A percentile compares a stretch with the other conserved stretches of the same genome.
Evolutionary conservation across 2,329 filamentous ascomycete genomes (phyloP).

Genomic region (Calonectria naviculata): DNA sequence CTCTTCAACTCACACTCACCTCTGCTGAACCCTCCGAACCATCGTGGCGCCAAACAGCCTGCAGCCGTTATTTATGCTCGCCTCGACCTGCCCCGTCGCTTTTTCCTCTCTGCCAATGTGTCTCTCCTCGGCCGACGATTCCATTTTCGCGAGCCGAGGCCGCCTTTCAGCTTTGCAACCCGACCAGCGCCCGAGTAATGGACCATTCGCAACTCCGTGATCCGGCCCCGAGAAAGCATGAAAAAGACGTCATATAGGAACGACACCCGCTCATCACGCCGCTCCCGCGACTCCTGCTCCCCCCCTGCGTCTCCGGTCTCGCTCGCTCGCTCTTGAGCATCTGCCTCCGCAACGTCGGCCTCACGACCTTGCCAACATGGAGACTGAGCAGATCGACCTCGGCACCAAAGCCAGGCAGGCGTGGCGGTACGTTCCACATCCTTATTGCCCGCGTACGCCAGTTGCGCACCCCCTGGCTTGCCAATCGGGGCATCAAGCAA

Average conservation of each 20-base stretch:
- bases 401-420: constrained; percentile 47
- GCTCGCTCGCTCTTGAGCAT: constrained; percentile 23
- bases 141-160: constrained; percentile 50
- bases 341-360: constrained; percentile 20
- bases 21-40: constrained; percentile 18
- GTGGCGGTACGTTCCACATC: constrained; percentile 51
- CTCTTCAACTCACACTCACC: constrained; percentile 16
- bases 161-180: constrained; percentile 38
- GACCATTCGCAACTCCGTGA: constrained; percentile 45
- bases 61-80: constrained; percentile 10
- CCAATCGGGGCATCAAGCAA: constrained; percentile 2
- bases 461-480: constrained; percentile 7
- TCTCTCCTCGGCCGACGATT: constrained; percentile 47
- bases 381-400: constrained; percentile 36
- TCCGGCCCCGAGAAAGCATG: constrained; percentile 48
- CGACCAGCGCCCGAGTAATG: constrained; percentile 47
- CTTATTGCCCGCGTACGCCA: constrained; percentile 2
- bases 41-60: constrained; percentile 5
- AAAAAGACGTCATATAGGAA: constrained; percentile 42
- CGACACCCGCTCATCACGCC: constrained; percentile 32
- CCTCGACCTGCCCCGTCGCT: constrained; percentile 14
- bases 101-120: constrained; percentile 48
- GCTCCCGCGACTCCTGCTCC: constrained; percentile 20
- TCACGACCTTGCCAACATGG: constrained; percentile 33
- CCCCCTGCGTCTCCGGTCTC: constrained; percentile 22